These are phyloP conservation scores for Petunia axillaris DNA, from an alignment of 257 asterid species.

Conservation along the genomic window DNA sequence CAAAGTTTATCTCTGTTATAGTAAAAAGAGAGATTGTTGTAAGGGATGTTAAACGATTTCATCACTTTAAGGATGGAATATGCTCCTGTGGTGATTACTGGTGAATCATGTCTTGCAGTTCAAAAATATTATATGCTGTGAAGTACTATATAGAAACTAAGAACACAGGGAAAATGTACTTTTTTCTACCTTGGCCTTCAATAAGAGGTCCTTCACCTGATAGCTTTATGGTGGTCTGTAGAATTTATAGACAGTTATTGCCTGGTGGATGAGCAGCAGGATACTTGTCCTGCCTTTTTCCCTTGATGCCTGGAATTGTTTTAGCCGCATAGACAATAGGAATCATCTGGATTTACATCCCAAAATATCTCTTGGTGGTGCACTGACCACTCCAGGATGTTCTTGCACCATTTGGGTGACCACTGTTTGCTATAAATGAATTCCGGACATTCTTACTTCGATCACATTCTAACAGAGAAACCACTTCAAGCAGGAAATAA, in stretches of 20 bases:
- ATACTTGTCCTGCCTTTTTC: neutral
- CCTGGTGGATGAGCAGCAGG: slow-evolving; percentile 2
- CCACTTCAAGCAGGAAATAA: slow-evolving; percentile 6
- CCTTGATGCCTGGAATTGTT: neutral
- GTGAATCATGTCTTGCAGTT: slow-evolving; percentile 34
- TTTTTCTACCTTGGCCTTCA: neutral
- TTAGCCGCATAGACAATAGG: neutral
- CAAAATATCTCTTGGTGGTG: neutral
- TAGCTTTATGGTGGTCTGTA: neutral
- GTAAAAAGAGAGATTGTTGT: slow-evolving; percentile 45
- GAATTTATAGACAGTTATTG: neutral
- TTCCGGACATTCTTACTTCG: neutral
- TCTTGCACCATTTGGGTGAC: slow-evolving; percentile 3
- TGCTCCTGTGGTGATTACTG: slow-evolving; percentile 71
- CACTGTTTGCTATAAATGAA: neutral
- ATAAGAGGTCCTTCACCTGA: neutral
- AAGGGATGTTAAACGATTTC: slow-evolving; percentile 56
- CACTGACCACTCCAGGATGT: neutral
- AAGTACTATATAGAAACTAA: neutral
- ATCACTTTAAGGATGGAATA: slow-evolving; percentile 61
- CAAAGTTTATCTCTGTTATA: slow-evolving; percentile 40
- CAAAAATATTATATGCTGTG: slow-evolving; percentile 17
- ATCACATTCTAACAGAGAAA: neutral
- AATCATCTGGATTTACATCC: neutral
- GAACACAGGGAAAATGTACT: neutral